Evolutionary conservation across 2,329 filamentous ascomycete species (phyloP).

Genomic region (Thelonectria olida): DNA sequence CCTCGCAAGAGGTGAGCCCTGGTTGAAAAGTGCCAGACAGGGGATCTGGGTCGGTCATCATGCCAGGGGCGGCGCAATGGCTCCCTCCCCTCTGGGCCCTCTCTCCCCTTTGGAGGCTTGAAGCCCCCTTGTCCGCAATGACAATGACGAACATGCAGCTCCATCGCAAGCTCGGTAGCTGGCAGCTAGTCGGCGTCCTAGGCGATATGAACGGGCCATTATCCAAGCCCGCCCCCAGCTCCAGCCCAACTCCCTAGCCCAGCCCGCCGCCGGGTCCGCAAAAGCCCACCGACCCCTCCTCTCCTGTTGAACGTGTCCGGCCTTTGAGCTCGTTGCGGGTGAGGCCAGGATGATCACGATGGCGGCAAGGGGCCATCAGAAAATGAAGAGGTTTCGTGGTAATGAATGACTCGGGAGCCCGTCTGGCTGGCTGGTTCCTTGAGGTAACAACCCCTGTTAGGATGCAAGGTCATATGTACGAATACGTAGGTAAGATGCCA

Average conservation of each 20-base stretch:
- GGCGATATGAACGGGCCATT: slow-evolving; percentile 37
- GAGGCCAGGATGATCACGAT: slow-evolving; percentile 10
- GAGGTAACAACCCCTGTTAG: not conserved
- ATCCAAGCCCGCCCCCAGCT: slow-evolving; percentile 34
- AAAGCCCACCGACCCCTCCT: slow-evolving; percentile 12
- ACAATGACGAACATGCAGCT: slow-evolving; percentile 41
- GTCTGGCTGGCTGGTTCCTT: slow-evolving; percentile 1
- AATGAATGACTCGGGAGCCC: slow-evolving; percentile 11
- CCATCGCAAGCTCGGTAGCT: slow-evolving; percentile 42
- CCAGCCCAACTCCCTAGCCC: slow-evolving; percentile 29
- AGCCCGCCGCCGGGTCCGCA: slow-evolving; percentile 26
- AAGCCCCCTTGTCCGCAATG: slow-evolving; percentile 27
- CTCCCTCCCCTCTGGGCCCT: slow-evolving; percentile 2
- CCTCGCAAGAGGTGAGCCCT: not conserved
- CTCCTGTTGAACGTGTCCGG: slow-evolving; percentile 2
- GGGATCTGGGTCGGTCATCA: not conserved
- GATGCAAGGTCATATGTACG: not conserved
- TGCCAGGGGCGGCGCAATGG: not conserved
- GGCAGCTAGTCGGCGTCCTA: slow-evolving; percentile 32
- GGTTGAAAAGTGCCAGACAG: not conserved
- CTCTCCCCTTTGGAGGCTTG: slow-evolving; percentile 8
- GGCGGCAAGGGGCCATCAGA: slow-evolving; percentile 1
- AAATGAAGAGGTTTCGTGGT: slow-evolving; percentile 2
- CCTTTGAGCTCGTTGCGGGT: not conserved
- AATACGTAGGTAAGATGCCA: not conserved